phyloP scores from a whole-genome alignment of 2,329 filamentous ascomycete genomes.

The Penicillium brasilianum region DNA sequence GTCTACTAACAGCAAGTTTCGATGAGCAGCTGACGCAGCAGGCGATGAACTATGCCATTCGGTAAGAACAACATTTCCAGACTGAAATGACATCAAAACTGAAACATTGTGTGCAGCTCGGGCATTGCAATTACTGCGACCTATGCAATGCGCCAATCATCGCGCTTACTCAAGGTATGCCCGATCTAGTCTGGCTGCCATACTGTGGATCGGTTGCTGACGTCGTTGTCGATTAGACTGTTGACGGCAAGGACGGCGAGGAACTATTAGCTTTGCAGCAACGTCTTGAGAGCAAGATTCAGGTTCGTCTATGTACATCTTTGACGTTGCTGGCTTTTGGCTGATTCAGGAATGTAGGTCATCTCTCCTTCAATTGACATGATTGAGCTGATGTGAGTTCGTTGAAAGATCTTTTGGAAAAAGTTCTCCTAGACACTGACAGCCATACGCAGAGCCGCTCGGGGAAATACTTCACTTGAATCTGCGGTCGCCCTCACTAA shows the following conservation, averaged over 20 bases:
- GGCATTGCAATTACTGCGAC: constrained; percentile 83
- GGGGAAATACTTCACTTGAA: constrained; percentile 80
- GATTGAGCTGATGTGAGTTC: constrained; percentile 79
- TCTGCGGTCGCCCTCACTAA: constrained; percentile 84
- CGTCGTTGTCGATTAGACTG: constrained; percentile 53
- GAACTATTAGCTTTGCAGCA: constrained; percentile 75
- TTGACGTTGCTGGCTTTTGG: neutral
- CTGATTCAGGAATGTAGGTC: constrained; percentile 58
- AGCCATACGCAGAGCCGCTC: constrained; percentile 59
- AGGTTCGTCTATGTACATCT: constrained; percentile 60
- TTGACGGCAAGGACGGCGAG: constrained; percentile 72
- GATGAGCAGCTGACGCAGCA: constrained; percentile 67
- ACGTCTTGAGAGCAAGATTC: constrained; percentile 82
- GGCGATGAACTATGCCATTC: constrained; percentile 90
- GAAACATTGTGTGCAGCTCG: constrained; percentile 54
- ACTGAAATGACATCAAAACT: constrained; percentile 9
- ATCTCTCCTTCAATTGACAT: constrained; percentile 90
- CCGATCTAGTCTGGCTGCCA: neutral
- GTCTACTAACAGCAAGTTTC: constrained; percentile 17
- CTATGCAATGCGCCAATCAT: constrained; percentile 83
- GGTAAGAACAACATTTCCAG: constrained; percentile 45
- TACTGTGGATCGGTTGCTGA: constrained; percentile 11
- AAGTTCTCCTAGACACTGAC: neutral
- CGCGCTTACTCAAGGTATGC: constrained; percentile 70
- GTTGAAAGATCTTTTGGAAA: too few relatives aligned